Evolutionary conservation across 305 asterid genomes (phyloP), one percentile per base, ranked within the genome.

Genomic region (Petunia hybrid): DNA sequence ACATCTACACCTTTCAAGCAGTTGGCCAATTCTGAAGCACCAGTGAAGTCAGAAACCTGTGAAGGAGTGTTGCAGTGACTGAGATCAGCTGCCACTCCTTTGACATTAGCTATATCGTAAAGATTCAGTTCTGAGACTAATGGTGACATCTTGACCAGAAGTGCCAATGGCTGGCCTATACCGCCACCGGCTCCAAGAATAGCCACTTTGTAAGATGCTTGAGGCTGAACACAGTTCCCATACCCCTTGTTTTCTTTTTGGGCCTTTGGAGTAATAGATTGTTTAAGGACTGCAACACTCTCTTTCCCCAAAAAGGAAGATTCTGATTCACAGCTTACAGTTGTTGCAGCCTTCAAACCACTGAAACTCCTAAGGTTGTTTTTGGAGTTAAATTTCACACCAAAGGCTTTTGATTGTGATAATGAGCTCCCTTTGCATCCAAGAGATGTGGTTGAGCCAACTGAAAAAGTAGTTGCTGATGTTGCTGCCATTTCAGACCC

Each of bases 11-110:
- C 96, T 85, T 88, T 89, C 81, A 91, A 78, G 78, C 91, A 87
- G 51, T 78, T 71, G 51, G 88, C 90, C 80, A 91, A 77, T 70
- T 90, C 92, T n/a, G 90, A 85, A 12, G 85, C 90, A 42, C 94
- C 96, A 0, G 91, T 91, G 39, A 89, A 90, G 82, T 85, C 94
- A 0, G 84, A 63, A 39, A 91, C 94, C 85, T 82, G 82, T 7
- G 96, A 87, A 3, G 96, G 96, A 2, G 91, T 91, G 84, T 90
- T 91, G 89, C 96, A 91, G 86, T 91, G 94, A 64, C 92, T 90
- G 73, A 91, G 92, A 76, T 91, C 96, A 36, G 94, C 91, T 4
- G 92, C 90, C 68, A 91, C 96, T 70, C 94, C 94, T 76, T 87
- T 89, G 48, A 90, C 96, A 45, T 91, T 91, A 8, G 96, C 94